phyloP scores from a whole-genome alignment of 2,329 filamentous ascomycete species.

The Thelonectria blattea region DNA sequence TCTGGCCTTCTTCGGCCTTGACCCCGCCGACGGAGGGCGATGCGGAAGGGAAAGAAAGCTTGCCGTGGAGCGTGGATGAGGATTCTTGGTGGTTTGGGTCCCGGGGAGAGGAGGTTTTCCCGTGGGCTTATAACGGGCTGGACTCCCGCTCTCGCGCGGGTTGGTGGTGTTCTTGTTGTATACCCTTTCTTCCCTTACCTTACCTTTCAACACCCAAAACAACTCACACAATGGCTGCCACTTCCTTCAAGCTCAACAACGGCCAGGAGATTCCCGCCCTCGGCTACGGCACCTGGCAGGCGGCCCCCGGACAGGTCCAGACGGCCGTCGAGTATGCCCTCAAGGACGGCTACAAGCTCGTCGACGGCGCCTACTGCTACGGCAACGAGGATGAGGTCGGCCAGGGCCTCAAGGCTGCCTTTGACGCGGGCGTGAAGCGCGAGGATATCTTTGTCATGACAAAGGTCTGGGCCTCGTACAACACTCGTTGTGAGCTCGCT shows the following conservation, averaged over 20 bases:
- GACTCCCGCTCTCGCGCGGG: constrained; percentile 13
- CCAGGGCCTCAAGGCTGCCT: constrained; percentile 74
- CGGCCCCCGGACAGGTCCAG: constrained; percentile 62
- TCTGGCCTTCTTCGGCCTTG: constrained; percentile 21
- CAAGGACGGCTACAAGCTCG: constrained; percentile 61
- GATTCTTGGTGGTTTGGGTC: neutral
- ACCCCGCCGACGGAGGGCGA: constrained; percentile 32
- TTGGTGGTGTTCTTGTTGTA: neutral
- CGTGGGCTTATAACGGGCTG: constrained; percentile 24
- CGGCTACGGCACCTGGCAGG: constrained; percentile 71
- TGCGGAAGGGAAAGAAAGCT: constrained; percentile 11
- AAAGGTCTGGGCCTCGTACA: constrained; percentile 86
- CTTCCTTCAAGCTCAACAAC: constrained; percentile 69
- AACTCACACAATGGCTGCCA: constrained; percentile 54
- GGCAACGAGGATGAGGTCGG: constrained; percentile 86
- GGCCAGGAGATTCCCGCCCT: constrained; percentile 68
- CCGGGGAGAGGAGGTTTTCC: neutral
- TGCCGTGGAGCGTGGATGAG: constrained; percentile 8
- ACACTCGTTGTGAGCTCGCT: constrained; percentile 70
- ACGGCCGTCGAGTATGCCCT: constrained; percentile 65
- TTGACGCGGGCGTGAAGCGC: constrained; percentile 73
- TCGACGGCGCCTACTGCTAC: constrained; percentile 80
- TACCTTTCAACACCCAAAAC: neutral
- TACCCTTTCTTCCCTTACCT: neutral
- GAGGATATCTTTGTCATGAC: constrained; percentile 84